These are phyloP conservation scores for Chalciporus chontae DNA, from an alignment of 768 basidiomycete species.

Conservation along the genomic window DNA sequence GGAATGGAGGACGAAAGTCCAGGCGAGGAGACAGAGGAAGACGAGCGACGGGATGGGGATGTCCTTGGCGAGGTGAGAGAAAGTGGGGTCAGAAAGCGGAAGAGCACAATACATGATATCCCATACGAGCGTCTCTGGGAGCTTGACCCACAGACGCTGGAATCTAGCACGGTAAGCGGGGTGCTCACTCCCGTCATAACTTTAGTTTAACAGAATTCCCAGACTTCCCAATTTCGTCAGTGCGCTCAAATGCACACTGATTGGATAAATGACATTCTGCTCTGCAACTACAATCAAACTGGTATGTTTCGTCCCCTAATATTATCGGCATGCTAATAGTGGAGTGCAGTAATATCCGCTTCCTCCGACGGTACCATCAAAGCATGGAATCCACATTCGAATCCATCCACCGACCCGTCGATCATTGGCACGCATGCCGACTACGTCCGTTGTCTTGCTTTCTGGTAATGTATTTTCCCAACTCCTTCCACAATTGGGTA, in stretches of 20 bases:
- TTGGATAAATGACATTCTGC: slow-evolving; percentile 93
- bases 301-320: slow-evolving; percentile 38
- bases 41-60: slow-evolving; percentile 71
- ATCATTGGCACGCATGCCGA: slow-evolving; percentile 76
- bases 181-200: neutral
- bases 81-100: slow-evolving; percentile 31
- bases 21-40: slow-evolving; percentile 64
- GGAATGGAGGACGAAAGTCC: slow-evolving; percentile 75
- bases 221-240: slow-evolving; percentile 75
- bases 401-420: slow-evolving; percentile 54
- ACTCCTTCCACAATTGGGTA: neutral
- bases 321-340: slow-evolving; percentile 6
- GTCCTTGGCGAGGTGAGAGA: slow-evolving; percentile 68
- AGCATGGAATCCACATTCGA: slow-evolving; percentile 85
- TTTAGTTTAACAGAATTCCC: slow-evolving; percentile 13
- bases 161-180: slow-evolving; percentile 46
- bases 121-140: slow-evolving; percentile 81
- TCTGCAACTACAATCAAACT: slow-evolving; percentile 91
- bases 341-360: slow-evolving; percentile 70
- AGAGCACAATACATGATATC: slow-evolving; percentile 31
- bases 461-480: slow-evolving; percentile 46
- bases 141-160: slow-evolving; percentile 54
- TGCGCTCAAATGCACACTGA: slow-evolving; percentile 87
- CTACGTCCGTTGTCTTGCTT: slow-evolving; percentile 78
- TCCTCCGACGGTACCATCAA: slow-evolving; percentile 95